Evolutionary conservation across 208 protist genomes (phyloP), one percentile per base, ranked within the genome.

Genomic region (Acanthamoeba lenticulata): DNA sequence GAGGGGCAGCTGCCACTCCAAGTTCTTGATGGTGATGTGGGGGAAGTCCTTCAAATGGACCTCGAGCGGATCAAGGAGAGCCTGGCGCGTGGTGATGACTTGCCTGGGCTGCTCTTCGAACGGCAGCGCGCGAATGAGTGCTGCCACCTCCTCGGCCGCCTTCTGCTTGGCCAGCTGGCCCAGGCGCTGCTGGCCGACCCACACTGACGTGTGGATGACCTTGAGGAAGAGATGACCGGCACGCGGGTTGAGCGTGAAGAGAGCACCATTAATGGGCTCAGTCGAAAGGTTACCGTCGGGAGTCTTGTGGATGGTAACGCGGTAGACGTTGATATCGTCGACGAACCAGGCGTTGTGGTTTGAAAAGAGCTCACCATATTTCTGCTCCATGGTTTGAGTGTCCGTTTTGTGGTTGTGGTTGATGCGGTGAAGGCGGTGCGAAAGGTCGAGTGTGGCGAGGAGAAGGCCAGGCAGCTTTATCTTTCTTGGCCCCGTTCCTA

Each of bases 271-370:
- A 81, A 98, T 98, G 55, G 97, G 96, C 95, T 98, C 99, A 81
- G 98, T 98, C 93, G 99, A 99, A 77, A 99, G 97, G 94, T 99
- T 99, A 94, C 99, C 99, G 95, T 99, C 99, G 77, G 99, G 99
- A 7, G 99, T 99, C 93, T 99, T 99, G 97, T 99, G 99, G 95
- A 99, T 99, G 79, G 99, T 99, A 5, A 99, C 99, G 86, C 99
- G 98, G 97, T 99, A 99, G 2, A 99, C 99, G 94, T 99, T 98
- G 91, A 99, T 99, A 96, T 99, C 99, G 96, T 99, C 99, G 9
- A 99, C 98, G 95, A 99, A 99, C 99, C 99, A 99, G 65, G 99
- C 99, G 52, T 99, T 99, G 97, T 99, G 99, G 94, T 99, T 99
- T 42, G 97, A 98, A 96, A 99, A 99, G 74, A 99, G 97, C 96